phyloP scores from a whole-genome alignment of 352 stramenopile genomes.

The Phytophthora macrochlamydospora region DNA sequence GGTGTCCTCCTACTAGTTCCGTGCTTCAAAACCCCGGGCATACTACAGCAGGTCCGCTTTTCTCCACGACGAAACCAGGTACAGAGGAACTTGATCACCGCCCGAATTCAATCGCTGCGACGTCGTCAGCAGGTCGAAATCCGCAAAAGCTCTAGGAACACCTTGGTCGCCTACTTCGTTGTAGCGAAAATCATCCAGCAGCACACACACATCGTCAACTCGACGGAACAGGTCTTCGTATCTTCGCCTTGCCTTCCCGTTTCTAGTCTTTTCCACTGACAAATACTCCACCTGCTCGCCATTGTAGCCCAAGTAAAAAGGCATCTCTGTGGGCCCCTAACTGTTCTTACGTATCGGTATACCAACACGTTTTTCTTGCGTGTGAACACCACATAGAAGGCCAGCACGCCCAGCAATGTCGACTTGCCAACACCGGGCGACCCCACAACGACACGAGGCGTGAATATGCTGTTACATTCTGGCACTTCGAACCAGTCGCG shows the following conservation, averaged over 20 bases:
- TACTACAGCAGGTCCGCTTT: background rate
- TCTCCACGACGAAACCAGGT: background rate
- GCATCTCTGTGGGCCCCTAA: too few relatives aligned
- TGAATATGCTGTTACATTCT: background rate
- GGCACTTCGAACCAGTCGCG: constrained; percentile 15
- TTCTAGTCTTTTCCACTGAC: too few relatives aligned
- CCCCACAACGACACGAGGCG: background rate
- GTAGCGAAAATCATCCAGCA: background rate
- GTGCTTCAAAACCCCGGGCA: too few relatives aligned
- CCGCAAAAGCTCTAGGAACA: background rate
- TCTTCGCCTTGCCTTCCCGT: too few relatives aligned
- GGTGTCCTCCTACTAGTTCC: too few relatives aligned
- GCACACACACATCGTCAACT: background rate
- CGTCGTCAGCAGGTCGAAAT: background rate
- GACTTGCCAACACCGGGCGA: constrained; percentile 3
- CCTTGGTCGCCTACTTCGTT: background rate
- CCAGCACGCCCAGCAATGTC: constrained; percentile 1
- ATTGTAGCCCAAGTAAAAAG: too few relatives aligned
- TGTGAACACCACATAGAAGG: constrained; percentile 3
- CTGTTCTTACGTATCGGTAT: background rate
- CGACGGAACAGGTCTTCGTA: too few relatives aligned
- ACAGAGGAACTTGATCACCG: background rate
- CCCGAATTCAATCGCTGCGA: constrained; percentile 2
- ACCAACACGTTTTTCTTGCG: constrained; percentile 7
- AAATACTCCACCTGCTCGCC: too few relatives aligned